A percentile compares a stretch with the other conserved stretches of the same genome.
Conservation (phyloP, 2,329 filamentous ascomycete genomes). For the Colletotrichum endophyticum region DNA sequence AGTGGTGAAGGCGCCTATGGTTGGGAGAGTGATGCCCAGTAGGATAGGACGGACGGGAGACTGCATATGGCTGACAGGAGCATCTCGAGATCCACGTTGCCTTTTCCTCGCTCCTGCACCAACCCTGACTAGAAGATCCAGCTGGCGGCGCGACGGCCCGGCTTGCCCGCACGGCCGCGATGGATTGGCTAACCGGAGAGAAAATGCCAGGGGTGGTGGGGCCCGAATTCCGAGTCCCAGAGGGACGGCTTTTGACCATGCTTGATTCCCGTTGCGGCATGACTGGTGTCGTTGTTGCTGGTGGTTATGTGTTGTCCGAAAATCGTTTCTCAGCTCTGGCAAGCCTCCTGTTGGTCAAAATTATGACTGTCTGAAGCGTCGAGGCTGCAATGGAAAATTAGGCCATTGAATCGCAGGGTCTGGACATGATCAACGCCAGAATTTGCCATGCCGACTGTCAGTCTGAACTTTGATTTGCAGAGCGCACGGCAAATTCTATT, state of each 20-base stretch:
- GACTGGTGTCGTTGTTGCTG: background rate
- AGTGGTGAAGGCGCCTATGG: background rate
- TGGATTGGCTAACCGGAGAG: conserved; percentile 11
- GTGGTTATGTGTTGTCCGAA: background rate
- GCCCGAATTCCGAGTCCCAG: conserved; percentile 12
- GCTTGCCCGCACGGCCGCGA: background rate
- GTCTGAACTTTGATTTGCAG: background rate
- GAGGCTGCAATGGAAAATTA: background rate
- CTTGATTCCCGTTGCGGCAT: background rate
- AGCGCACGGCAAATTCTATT: background rate
- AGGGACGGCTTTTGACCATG: background rate
- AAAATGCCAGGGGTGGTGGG: conserved; percentile 1
- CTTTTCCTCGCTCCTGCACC: background rate
- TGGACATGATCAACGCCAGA: background rate
- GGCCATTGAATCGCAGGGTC: background rate
- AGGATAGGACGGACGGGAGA: background rate
- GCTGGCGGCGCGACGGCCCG: conserved; percentile 11
- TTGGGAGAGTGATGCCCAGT: background rate
- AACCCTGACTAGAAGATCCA: background rate
- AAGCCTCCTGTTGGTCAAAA: background rate
- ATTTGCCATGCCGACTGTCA: background rate
- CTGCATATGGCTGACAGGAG: background rate
- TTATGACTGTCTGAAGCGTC: background rate
- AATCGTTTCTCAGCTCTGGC: background rate
- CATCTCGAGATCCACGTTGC: background rate